A percentile compares a stretch with the other conserved stretches of the same genome.
phyloP scores from a whole-genome alignment of 2,329 filamentous ascomycete species.

The Dichotomopilus funicola region DNA sequence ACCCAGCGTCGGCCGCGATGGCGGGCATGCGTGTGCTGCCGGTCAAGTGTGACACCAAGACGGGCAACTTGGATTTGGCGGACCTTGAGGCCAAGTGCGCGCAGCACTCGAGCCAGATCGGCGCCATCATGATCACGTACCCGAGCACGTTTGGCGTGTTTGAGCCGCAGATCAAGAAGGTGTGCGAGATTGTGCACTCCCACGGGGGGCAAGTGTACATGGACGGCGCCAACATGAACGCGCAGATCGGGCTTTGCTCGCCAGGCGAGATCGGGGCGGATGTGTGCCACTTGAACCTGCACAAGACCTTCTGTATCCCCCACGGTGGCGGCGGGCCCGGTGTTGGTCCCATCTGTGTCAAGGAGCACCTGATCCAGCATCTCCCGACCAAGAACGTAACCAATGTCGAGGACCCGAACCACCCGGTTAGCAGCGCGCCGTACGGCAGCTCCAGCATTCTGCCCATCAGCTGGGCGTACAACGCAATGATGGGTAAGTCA shows the following conservation, averaged over 20 bases:
- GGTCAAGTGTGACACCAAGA: constrained; percentile 81
- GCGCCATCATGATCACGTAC: constrained; percentile 95
- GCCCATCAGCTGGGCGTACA: constrained; percentile 92
- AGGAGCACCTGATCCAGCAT: constrained; percentile 68
- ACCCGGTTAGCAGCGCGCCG: constrained; percentile 72
- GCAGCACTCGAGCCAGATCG: constrained; percentile 78
- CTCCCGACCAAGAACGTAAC: constrained; percentile 51
- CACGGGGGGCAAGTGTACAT: constrained; percentile 94
- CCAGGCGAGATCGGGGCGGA: constrained; percentile 93
- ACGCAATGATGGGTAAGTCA: constrained; percentile 76
- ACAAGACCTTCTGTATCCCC: constrained; percentile 98
- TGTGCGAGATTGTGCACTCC: constrained; percentile 77
- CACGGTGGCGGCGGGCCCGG: constrained; percentile 92
- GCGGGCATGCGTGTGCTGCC: constrained; percentile 90
- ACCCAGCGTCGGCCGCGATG: constrained; percentile 93
- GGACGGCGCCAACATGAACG: constrained; percentile 98
- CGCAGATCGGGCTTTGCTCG: constrained; percentile 90
- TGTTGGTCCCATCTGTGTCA: constrained; percentile 89
- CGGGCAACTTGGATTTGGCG: constrained; percentile 80
- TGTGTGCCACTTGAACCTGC: constrained; percentile 92
- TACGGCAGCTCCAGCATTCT: constrained; percentile 88
- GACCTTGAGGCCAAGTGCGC: constrained; percentile 85
- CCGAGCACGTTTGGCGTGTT: constrained; percentile 94
- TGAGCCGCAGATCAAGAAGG: constrained; percentile 80
- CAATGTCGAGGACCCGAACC: constrained; percentile 42